These are phyloP conservation scores for Mariannaea elegans DNA, from an alignment of 2,329 filamentous ascomycete species.

Conservation along the genomic window DNA sequence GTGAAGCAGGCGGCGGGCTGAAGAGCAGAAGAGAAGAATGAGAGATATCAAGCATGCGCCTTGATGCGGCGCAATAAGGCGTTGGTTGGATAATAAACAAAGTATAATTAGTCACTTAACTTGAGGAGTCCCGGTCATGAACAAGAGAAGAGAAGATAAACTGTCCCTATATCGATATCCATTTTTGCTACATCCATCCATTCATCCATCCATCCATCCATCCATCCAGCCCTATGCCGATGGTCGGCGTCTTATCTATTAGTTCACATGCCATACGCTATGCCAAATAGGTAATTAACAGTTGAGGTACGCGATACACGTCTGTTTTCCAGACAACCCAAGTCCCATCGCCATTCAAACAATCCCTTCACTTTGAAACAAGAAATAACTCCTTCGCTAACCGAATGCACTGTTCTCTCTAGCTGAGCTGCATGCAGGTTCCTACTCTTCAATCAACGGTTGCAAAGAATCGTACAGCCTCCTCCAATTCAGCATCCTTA, in stretches of 20 bases:
- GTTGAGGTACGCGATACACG: constrained; percentile 22
- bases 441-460: constrained; percentile 54
- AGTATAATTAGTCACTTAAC: background rate
- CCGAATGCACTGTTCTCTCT: background rate
- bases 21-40: constrained; percentile 1
- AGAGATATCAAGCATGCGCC: background rate
- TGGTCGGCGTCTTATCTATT: constrained; percentile 5
- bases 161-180: constrained; percentile 12
- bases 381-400: constrained; percentile 24
- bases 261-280: constrained; percentile 8
- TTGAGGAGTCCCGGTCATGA: constrained; percentile 12
- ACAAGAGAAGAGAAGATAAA: constrained; percentile 8
- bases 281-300: constrained; percentile 1
- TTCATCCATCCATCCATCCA: constrained; percentile 1
- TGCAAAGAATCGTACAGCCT: constrained; percentile 81
- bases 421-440: background rate
- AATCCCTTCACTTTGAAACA: background rate
- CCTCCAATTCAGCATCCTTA: constrained; percentile 80
- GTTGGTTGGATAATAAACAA: constrained; percentile 35
- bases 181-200: constrained; percentile 6
- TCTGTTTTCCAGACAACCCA: constrained; percentile 8
- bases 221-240: constrained; percentile 3
- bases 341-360: constrained; percentile 11
- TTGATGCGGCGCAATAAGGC: constrained; percentile 25
- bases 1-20: constrained; percentile 81